Base-by-base conservation (phyloP, 2,329 filamentous ascomycete species). In the Penicillium frequentans region DNA sequence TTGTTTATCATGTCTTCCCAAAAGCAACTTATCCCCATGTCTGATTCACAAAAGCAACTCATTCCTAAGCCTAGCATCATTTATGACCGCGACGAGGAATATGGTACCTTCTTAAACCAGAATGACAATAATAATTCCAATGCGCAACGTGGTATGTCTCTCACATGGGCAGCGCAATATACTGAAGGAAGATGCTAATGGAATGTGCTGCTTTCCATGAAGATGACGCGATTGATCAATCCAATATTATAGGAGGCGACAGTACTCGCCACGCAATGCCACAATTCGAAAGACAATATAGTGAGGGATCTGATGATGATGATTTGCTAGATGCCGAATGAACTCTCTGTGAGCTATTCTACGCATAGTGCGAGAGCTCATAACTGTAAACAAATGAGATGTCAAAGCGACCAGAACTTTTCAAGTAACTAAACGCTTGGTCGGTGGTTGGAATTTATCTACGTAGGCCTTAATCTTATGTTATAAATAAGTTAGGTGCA, bases 221-320 rank as follows among this genome's bases (percentile, higher is more conserved):
- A 13, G 47, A 56, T n/a, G 59, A 61, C 8, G 61, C 57, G 10
- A 60, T 64, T 13, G 51, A 65, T 31, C 37, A 48, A 19, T 48
- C 55, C 2, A 62, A 68, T n/a, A 46, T 67, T 14, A 23, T 67
- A 13, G 21, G 33, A n/a, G 46, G 21, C 8, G 60, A 65, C 19
- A 49, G 60, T 3, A 43, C 63, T 42, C 63, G 62, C 8, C 63
- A 55, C 21, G 54, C 56, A 3, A 52, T 55, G 39, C 59, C 66
- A 1, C 57, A 61, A 16, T 47, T 55, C 2, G 35, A 59, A 7
- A 66, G 33, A 10, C 19, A 16, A 10, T 64, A 67, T n/a, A 57
- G 44, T 3, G 60, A 68, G 27, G 61, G 59, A 3, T 55, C 59
- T 1, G 31, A 26, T 13, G 63, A 68, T 43, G 58, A 64, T n/a